Evolutionary conservation across 2,329 filamentous ascomycete genomes (phyloP), one percentile per base, ranked within the genome.

Genomic region (Monosporascus sp.): DNA sequence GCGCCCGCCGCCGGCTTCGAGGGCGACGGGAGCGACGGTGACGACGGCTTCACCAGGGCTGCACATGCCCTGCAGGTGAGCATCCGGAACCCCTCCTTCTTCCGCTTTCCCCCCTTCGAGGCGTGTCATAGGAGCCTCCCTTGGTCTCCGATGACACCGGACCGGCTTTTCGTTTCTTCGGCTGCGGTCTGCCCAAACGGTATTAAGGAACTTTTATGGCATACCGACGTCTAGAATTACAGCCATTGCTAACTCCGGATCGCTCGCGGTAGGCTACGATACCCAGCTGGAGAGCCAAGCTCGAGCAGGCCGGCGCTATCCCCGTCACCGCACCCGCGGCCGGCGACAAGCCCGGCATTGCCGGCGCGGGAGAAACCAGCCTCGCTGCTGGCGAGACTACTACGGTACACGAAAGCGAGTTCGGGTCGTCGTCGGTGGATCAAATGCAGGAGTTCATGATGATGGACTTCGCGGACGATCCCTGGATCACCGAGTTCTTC

Each of bases 31-130:
- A 41, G 52, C 15, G 44, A 20, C 5, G 57, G 39, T 46, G 45
- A n/a, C 7, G 59, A 60, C 31, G 64, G 62, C 47, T 65, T 60
- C 37, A 54, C 46, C 5, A 63, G 60, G 31, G 60, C 59, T 11
- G 53, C 58, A 1, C 55, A 57, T 41, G 59, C 60, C 31, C 54
- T 66, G 5, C 50, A 50, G 11, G 31, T 35, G 31, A 35, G 31
- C 11, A 35, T 35, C 31, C 31, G 31, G 4, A 35, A 35, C 31
- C 9, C 31, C 11, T 35, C 1, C 5, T 35, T 35, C 11, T 31
- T 14, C 9, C 11, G 4, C 11, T 35, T 14, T 2, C 11, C 31
- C 31, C 27, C 31, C 9, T 3, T 14, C 11, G 3, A 35, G 31
- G 31, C 31, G 11, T 35, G 9, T 14, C 0, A 35, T 35, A 35